Conservation (phyloP, 768 basidiomycete genomes). For the Leccinum rimulosum region DNA sequence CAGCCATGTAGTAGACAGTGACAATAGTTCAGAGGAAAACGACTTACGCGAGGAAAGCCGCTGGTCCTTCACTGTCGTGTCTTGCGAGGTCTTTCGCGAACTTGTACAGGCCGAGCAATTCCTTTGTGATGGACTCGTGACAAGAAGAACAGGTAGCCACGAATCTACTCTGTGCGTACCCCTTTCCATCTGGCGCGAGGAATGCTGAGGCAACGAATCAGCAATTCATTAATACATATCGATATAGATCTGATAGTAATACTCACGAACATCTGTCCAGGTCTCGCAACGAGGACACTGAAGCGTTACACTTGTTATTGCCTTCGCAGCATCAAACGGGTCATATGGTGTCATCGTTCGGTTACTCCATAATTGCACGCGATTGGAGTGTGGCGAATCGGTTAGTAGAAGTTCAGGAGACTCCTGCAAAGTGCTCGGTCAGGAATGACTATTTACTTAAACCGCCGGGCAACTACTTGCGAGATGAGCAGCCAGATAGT, state of each 20-base stretch:
- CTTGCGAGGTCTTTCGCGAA: conserved; percentile 35
- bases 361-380: neutral
- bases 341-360: conserved; percentile 8
- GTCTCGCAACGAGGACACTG: neutral
- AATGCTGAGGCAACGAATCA: conserved; percentile 31
- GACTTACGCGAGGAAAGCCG: conserved; percentile 32
- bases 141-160: conserved; percentile 35
- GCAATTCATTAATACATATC: neutral
- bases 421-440: neutral
- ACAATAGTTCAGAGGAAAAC: neutral
- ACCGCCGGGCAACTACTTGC: conserved; percentile 2
- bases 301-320: conserved; percentile 15
- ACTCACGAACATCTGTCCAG: neutral
- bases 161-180: conserved; percentile 48
- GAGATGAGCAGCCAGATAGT: conserved; percentile 11
- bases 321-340: conserved; percentile 25
- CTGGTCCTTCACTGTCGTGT: neutral
- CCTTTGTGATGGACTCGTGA: conserved; percentile 35
- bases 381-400: conserved; percentile 1
- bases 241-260: neutral
- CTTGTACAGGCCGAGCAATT: conserved; percentile 39
- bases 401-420: conserved; percentile 5
- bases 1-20: neutral
- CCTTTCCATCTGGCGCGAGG: conserved; percentile 36
- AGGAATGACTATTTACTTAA: neutral